A percentile compares a stretch with the other conserved stretches of the same genome.
Conservation (phyloP, 768 basidiomycete species). For the Trametes cubensis region DNA sequence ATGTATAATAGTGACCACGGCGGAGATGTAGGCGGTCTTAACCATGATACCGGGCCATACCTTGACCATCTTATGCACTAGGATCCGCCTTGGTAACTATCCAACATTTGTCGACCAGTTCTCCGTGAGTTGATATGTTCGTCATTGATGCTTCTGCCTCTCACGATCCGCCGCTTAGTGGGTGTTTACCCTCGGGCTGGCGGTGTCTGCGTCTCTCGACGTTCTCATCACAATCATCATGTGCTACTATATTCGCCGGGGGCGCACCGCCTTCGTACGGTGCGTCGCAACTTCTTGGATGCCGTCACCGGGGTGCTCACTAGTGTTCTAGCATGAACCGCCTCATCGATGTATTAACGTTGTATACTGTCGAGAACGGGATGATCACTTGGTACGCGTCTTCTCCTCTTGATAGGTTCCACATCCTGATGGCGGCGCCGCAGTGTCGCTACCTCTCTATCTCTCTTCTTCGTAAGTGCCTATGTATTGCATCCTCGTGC, state of each 20-base stretch:
- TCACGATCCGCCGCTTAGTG: conserved; percentile 20
- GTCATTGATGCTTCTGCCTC: not conserved
- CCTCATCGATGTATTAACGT: conserved; percentile 27
- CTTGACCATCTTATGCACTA: not conserved
- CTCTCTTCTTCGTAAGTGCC: conserved; percentile 30
- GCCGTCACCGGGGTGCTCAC: not conserved
- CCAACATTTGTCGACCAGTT: conserved; percentile 19
- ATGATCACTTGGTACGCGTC: conserved; percentile 30
- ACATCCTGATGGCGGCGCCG: not conserved
- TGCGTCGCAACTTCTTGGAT: not conserved
- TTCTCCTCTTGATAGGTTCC: not conserved
- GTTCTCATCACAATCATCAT: conserved; percentile 31
- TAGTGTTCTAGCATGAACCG: conserved; percentile 25
- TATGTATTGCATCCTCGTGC: not conserved
- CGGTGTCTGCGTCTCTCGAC: conserved; percentile 29
- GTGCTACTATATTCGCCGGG: conserved; percentile 29
- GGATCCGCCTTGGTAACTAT: conserved; percentile 25
- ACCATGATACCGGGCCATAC: not conserved
- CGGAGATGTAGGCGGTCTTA: conserved; percentile 11
- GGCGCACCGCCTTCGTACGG: conserved; percentile 25
- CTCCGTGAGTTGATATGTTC: conserved; percentile 11
- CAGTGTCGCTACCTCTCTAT: conserved; percentile 28
- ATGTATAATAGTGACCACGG: conserved; percentile 2
- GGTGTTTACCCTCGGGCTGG: conserved; percentile 34
- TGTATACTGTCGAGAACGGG: conserved; percentile 35